Percentiles rank a stretch among this genome's conserved stretches.
Conservation (phyloP, 2,329 filamentous ascomycete genomes). For the Phialophora chinensis region DNA sequence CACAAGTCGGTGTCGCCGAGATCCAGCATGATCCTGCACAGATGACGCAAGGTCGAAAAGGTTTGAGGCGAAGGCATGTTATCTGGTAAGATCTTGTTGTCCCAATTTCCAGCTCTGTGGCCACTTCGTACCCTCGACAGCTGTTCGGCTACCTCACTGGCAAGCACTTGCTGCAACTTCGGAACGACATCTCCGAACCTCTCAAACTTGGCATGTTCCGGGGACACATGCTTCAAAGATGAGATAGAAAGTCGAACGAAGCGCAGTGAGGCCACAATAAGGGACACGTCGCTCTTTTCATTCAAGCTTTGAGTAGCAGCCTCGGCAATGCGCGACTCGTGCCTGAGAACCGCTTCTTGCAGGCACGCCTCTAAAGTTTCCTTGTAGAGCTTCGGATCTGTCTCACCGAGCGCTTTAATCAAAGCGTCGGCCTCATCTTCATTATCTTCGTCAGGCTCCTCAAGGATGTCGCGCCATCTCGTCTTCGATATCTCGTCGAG, state of each 20-base stretch:
- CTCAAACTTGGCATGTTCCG: constrained; percentile 19
- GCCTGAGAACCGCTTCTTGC: constrained; percentile 13
- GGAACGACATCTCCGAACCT: constrained; percentile 19
- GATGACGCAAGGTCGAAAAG: constrained; percentile 31
- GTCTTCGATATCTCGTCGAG: constrained; percentile 27
- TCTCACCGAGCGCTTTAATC: constrained; percentile 25
- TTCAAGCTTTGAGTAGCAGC: constrained; percentile 11
- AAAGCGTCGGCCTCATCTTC: constrained; percentile 35
- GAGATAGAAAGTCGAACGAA: constrained; percentile 28
- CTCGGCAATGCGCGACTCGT: constrained; percentile 22
- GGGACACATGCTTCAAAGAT: constrained; percentile 28
- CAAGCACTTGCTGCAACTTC: constrained; percentile 30
- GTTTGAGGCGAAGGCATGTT: constrained; percentile 36
- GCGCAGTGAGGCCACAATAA: constrained; percentile 26
- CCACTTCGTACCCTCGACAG: constrained; percentile 19
- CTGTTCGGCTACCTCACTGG: constrained; percentile 23
- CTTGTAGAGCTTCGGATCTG: constrained; percentile 29
- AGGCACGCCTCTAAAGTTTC: constrained; percentile 21
- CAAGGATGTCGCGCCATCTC: constrained; percentile 39
- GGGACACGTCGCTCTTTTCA: constrained; percentile 4
- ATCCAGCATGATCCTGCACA: constrained; percentile 38
- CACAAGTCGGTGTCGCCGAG: constrained; percentile 37
- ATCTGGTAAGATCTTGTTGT: constrained; percentile 25
- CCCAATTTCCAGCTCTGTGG: constrained; percentile 6
- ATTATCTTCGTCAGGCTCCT: constrained; percentile 40